Evolutionary conservation across 106 monocot species (phyloP).

Genomic region (Dactylorhiza incarnata): DNA sequence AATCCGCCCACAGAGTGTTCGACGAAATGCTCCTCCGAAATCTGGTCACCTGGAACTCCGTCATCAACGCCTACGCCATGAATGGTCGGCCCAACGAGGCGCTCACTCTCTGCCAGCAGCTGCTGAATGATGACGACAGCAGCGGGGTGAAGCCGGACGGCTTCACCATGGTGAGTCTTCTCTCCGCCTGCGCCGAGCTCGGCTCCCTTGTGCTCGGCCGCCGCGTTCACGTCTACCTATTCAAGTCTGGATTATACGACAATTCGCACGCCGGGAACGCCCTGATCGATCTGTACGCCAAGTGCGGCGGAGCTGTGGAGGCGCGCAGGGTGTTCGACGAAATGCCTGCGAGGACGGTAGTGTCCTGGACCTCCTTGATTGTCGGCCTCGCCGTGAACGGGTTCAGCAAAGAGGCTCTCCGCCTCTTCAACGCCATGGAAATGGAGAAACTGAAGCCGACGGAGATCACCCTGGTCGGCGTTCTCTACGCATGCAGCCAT

Average conservation of each 20-base stretch:
- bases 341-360: conserved; percentile 40
- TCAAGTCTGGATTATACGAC: conserved; percentile 28
- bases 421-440: conserved; percentile 56
- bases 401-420: conserved; percentile 45
- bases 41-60: conserved; percentile 80
- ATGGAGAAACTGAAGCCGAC: conserved; percentile 41
- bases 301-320: conserved; percentile 46
- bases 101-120: conserved; percentile 49
- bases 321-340: conserved; percentile 58
- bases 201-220: conserved; percentile 59
- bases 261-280: conserved; percentile 69
- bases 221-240: conserved; percentile 45
- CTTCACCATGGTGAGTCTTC: conserved; percentile 78
- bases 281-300: conserved; percentile 70
- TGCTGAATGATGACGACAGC: conserved; percentile 29
- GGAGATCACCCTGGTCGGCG: conserved; percentile 76
- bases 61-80: conserved; percentile 67
- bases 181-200: conserved; percentile 71
- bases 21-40: conserved; percentile 42
- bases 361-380: conserved; percentile 56
- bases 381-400: conserved; percentile 63
- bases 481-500: conserved; percentile 80
- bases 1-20: conserved; percentile 64
- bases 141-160: conserved; percentile 38
- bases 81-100: conserved; percentile 79